Evolutionary conservation across 2,329 filamentous ascomycete genomes (phyloP).

Genomic region (Gaeumannomyces sp.): DNA sequence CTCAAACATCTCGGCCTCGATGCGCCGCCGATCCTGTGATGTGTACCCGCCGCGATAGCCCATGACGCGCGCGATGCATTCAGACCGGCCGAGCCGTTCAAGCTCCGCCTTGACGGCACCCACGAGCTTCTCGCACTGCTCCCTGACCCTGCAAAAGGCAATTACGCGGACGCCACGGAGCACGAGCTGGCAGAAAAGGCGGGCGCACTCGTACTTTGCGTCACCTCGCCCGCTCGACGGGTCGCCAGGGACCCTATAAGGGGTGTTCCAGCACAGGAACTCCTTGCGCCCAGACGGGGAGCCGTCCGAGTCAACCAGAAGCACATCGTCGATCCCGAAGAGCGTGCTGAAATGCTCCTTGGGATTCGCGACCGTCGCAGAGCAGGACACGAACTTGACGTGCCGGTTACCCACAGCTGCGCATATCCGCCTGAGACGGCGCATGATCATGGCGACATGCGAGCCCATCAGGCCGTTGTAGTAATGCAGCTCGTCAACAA

Average conservation of each 20-base stretch:
- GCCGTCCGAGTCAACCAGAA: constrained; percentile 82
- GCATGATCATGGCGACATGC: constrained; percentile 92
- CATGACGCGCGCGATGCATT: constrained; percentile 79
- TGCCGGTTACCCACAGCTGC: constrained; percentile 80
- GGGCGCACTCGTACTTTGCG: constrained; percentile 77
- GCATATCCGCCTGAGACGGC: constrained; percentile 78
- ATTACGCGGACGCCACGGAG: constrained; percentile 86
- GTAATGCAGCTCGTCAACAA: constrained; percentile 87
- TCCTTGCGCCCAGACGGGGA: constrained; percentile 90
- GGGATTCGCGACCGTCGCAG: constrained; percentile 91
- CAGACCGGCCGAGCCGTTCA: constrained; percentile 61
- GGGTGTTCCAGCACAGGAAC: constrained; percentile 97
- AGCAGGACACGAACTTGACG: constrained; percentile 91
- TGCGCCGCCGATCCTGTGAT: constrained; percentile 77
- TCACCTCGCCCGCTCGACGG: constrained; percentile 81
- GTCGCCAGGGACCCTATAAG: constrained; percentile 83
- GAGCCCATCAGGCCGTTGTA: constrained; percentile 94
- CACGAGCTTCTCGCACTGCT: constrained; percentile 80
- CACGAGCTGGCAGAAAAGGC: constrained; percentile 84
- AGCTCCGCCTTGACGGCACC: constrained; percentile 75
- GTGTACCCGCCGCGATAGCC: constrained; percentile 94
- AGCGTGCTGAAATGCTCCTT: constrained; percentile 86
- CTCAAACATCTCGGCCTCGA: constrained; percentile 96
- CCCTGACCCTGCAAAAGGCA: constrained; percentile 82
- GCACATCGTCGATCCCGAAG: constrained; percentile 75